Evolutionary conservation across 2,329 filamentous ascomycete genomes (phyloP).

Genomic region (Keithomyces neogunnii): DNA sequence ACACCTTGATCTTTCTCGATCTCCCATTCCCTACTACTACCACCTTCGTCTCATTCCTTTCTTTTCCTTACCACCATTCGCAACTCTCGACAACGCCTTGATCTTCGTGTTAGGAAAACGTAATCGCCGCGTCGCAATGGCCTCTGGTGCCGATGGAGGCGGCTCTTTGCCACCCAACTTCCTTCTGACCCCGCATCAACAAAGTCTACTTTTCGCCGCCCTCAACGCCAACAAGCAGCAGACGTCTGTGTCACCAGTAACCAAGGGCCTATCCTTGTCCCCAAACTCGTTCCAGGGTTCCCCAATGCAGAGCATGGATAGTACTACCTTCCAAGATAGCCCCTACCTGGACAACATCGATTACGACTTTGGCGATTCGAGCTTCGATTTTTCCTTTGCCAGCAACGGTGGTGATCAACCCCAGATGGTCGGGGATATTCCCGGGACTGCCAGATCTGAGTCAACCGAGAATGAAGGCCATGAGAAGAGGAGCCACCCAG

Average conservation of each 20-base stretch:
- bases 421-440: constrained; percentile 70
- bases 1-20: not conserved
- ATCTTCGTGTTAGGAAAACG: too few species aligned
- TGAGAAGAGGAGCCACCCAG: constrained; percentile 66
- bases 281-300: constrained; percentile 42
- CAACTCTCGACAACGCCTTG: not conserved
- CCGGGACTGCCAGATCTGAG: constrained; percentile 45
- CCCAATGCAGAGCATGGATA: constrained; percentile 31
- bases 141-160: constrained; percentile 37
- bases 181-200: constrained; percentile 67
- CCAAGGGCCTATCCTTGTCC: constrained; percentile 34
- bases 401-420: constrained; percentile 37
- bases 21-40: too few species aligned
- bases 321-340: constrained; percentile 56
- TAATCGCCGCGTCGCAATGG: constrained; percentile 27
- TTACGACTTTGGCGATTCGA: constrained; percentile 67
- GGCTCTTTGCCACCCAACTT: constrained; percentile 43
- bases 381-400: constrained; percentile 58
- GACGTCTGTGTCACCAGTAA: constrained; percentile 23
- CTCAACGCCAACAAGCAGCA: constrained; percentile 59
- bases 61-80: not conserved
- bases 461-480: constrained; percentile 45
- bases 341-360: constrained; percentile 74
- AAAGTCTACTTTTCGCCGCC: constrained; percentile 66
- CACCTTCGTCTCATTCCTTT: not conserved